Evolutionary conservation across 345 rosid genomes (phyloP).

Genomic region (Eutrema heterophyllum): DNA sequence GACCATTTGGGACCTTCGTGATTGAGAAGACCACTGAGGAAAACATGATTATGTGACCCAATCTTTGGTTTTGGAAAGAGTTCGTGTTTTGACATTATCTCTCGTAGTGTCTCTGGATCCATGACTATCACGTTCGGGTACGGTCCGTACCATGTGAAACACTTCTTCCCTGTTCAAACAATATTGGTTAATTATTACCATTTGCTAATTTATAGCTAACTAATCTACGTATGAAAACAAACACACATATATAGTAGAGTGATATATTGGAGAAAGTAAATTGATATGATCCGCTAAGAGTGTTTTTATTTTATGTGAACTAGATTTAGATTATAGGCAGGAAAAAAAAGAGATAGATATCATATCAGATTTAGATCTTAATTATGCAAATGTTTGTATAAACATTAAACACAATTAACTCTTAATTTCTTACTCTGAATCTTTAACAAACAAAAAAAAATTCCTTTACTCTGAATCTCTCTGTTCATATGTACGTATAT

Average conservation of each 20-base stretch:
- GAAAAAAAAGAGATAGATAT: neutral
- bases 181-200: neutral
- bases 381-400: neutral
- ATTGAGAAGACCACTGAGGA: slow-evolving; percentile 39
- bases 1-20: slow-evolving; percentile 52
- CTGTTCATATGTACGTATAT: neutral
- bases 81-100: slow-evolving; percentile 31
- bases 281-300: neutral
- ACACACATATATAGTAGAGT: neutral
- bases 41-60: slow-evolving; percentile 28
- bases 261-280: neutral
- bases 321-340: neutral
- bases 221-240: slow-evolving; percentile 5
- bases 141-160: slow-evolving; percentile 43
- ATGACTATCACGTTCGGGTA: slow-evolving; percentile 35
- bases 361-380: slow-evolving; percentile 24
- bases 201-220: neutral
- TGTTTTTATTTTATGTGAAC: neutral
- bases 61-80: slow-evolving; percentile 37
- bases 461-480: neutral
- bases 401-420: neutral
- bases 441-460: neutral
- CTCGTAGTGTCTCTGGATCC: slow-evolving; percentile 41
- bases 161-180: slow-evolving; percentile 34
- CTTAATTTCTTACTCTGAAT: neutral